Evolutionary conservation across 2,329 filamentous ascomycete genomes (phyloP), one percentile per base, ranked within the genome.

Genomic region (Remersonia thermophila): DNA sequence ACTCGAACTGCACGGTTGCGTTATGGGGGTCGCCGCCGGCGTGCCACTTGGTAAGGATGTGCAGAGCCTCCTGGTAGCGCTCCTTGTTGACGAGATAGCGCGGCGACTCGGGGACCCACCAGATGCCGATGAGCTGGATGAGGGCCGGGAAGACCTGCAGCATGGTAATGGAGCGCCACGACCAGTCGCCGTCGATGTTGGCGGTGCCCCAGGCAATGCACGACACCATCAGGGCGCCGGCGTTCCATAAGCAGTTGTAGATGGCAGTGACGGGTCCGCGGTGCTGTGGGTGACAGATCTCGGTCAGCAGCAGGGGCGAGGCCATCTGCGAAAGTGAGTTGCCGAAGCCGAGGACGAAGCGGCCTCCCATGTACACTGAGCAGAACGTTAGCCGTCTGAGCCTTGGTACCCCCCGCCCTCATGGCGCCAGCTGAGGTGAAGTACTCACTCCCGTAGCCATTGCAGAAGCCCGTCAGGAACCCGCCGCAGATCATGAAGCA

Each of bases 171-270:
- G 71, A 71, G 33, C 76, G 65, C 78, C 78, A 83, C 3, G 72
- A 73, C 77, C 77, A 81, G 48, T 79, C 62, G 43, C 55, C 68
- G 7, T 58, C 51, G 40, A 80, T 69, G 26, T 65, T 59, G 16
- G 69, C 60, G 1, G 77, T 80, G 23, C 72, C 76, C 61, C 75
- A 78, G 25, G 74, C 73, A 33, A 79, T 65, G 60, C 71, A 73
- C 3, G 72, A 71, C 20, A 76, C 73, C 35, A 77, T 36, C 15
- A 57, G 46, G 3, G 55, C 51, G 17, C 58, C 50, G 41, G 51
- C 54, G 52, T 79, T 77, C 75, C 75, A 82, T 35, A 80, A 56
- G 47, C 72, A 78, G 55, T 81, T 80, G 58, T 80, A 80, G 39
- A 80, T 65, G 11, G 76, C 65, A 1, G 76, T 80, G 32, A 80